A percentile compares a stretch with the other conserved stretches of the same genome.
These are phyloP conservation scores for Monosporascus sp. DNA, from an alignment of 2,329 filamentous ascomycete genomes.

Conservation along the genomic window DNA sequence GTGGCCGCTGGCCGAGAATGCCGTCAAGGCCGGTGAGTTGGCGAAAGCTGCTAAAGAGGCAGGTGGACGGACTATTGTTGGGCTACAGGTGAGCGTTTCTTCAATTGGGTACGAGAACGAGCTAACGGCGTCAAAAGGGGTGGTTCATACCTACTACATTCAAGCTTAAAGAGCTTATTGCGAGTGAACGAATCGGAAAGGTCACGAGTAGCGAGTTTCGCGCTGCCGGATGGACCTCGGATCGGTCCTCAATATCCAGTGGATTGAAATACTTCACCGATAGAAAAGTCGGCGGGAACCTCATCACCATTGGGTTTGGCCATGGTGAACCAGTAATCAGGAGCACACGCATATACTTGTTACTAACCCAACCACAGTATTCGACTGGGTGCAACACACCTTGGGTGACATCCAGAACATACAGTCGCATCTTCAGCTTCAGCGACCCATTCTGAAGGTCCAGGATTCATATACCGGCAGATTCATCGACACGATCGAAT, in stretches of 20 bases:
- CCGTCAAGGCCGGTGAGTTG: slow-evolving; percentile 35
- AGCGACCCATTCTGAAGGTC: slow-evolving; percentile 36
- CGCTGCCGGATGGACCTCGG: slow-evolving; percentile 29
- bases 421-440: slow-evolving; percentile 35
- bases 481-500: slow-evolving; percentile 26
- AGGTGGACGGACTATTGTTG: slow-evolving; percentile 37
- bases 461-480: slow-evolving; percentile 25
- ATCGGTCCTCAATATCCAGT: slow-evolving; percentile 24
- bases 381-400: slow-evolving; percentile 38
- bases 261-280: slow-evolving; percentile 42
- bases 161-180: slow-evolving; percentile 39
- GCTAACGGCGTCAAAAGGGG: slow-evolving; percentile 27
- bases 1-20: slow-evolving; percentile 49
- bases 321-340: slow-evolving; percentile 2
- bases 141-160: slow-evolving; percentile 35
- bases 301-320: slow-evolving; percentile 21
- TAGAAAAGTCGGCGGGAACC: slow-evolving; percentile 40
- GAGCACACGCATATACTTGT: neutral
- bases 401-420: slow-evolving; percentile 37
- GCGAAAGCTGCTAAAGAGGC: slow-evolving; percentile 21
- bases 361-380: slow-evolving; percentile 10
- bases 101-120: no score
- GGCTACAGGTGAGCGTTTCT: slow-evolving; percentile 27
- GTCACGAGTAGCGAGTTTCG: slow-evolving; percentile 44
- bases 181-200: slow-evolving; percentile 40